Base-by-base conservation (phyloP, 139 green algal genomes). In the Micractinium sp. region DNA sequence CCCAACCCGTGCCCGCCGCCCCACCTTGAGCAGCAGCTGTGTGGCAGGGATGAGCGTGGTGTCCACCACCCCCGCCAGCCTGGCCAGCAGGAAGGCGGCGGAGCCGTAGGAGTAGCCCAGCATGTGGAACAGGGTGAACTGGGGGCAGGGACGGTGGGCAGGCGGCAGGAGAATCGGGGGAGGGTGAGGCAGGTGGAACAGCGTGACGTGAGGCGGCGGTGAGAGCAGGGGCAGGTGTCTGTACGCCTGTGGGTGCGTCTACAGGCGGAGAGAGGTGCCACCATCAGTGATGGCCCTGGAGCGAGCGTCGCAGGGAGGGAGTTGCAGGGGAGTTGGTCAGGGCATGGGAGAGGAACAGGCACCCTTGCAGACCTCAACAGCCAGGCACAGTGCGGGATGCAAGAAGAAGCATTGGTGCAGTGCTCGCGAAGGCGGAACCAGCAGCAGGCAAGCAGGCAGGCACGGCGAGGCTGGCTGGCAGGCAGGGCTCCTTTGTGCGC, bases 41-140 rank as follows among this genome's bases (percentile, higher is more conserved):
- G 67, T 12, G 63, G 29, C 0, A 1, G 82, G 82, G 36, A 87
- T 41, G 61, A 87, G 36, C 25, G 60, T 16, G 63, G 35, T 61
- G 82, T 87, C 82, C 1, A 22, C 63, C 63, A 87, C 63, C 0
- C 82, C 82, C 16, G 82, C 82, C 82, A 87, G 36, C 63, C 35
- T 61, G 63, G 82, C 36, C 82, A 87, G 63, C 53, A 87, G 82
- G 82, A 87, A 87, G 82, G 82, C 74, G 35, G 82, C 75, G 15
- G 82, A 35, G 82, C 82, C 82, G 15, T 87, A 87, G 35, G 82
- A 38, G 63, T 87, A 87, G 56, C 81, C 60, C 16, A 76, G 33
- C 16, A 86, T 23, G 81, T 75, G 60, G n/a, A n/a, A 3, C n/a
- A 76, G 29, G 3, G 60, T 22, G 60, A 22, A 22, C 74, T 53